These are phyloP conservation scores for Trichoderma citrinoviride DNA, from an alignment of 2,329 filamentous ascomycete species.

Conservation along the genomic window DNA sequence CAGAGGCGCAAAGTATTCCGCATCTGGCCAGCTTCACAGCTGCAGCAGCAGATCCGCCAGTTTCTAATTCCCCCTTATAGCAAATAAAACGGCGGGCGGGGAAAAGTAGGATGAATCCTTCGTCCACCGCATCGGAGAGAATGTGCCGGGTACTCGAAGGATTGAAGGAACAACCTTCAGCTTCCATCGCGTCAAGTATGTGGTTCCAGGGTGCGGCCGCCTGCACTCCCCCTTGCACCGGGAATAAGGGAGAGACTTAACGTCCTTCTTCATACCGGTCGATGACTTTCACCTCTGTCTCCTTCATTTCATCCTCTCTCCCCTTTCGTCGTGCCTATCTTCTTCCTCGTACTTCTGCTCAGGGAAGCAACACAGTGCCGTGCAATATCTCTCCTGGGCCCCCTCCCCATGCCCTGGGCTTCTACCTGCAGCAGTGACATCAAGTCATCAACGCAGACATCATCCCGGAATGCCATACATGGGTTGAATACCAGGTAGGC, in stretches of 20 bases:
- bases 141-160: background rate
- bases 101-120: background rate
- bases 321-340: no score
- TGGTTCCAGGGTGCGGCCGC: background rate
- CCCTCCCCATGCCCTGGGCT: background rate
- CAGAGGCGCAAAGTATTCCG: background rate
- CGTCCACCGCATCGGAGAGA: background rate
- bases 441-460: background rate
- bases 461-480: background rate
- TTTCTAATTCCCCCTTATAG: background rate
- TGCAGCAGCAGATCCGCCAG: background rate
- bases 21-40: background rate
- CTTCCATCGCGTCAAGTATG: background rate
- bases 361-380: no score
- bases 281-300: no score
- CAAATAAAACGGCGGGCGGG: background rate
- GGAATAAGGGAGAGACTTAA: background rate
- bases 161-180: background rate
- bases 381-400: background rate
- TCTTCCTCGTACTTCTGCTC: background rate
- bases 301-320: no score
- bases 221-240: constrained; percentile 3
- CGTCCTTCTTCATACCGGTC: no score
- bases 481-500: background rate
- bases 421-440: background rate